Evolutionary conservation across 192 early-diverging fungal genomes (phyloP).

Genomic region (Lunasporangiospora selenospora): DNA sequence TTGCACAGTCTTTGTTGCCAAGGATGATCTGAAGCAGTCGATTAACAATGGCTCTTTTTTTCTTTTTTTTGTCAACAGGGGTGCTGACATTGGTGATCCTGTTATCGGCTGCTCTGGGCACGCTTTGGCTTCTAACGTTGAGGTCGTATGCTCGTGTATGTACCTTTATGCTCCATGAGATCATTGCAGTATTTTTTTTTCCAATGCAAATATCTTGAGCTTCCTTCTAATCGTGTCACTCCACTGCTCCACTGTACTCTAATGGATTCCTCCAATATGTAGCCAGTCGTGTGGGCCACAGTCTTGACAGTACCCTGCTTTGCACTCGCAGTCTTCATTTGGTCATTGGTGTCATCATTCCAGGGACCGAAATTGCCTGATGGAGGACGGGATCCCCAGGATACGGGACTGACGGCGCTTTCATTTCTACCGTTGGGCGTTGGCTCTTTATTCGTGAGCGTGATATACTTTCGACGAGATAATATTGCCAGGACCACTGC

Average conservation of each 20-base stretch:
- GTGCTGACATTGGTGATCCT: slow-evolving; percentile 38
- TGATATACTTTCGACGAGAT: slow-evolving; percentile 47
- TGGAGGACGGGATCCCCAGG: slow-evolving; percentile 46
- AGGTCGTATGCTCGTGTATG: slow-evolving; percentile 35
- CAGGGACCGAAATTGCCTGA: slow-evolving; percentile 42
- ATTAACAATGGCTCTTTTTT: no score
- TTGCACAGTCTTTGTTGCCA: no score
- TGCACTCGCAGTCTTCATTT: slow-evolving; percentile 54
- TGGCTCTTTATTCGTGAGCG: slow-evolving; percentile 42
- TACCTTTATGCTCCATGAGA: no score
- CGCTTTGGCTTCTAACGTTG: slow-evolving; percentile 31
- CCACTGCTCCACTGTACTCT: no score
- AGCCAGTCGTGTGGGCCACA: slow-evolving; percentile 59
- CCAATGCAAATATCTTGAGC: no score
- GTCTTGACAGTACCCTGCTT: slow-evolving; percentile 52
- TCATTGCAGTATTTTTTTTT: no score
- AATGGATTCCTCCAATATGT: not conserved
- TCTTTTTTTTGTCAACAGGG: slow-evolving; percentile 20
- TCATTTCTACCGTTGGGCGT: slow-evolving; percentile 59
- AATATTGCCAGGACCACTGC: slow-evolving; percentile 58
- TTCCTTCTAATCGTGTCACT: no score
- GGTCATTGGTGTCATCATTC: slow-evolving; percentile 57
- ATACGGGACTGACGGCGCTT: slow-evolving; percentile 53
- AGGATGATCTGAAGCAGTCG: no score
- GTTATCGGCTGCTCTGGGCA: slow-evolving; percentile 33